Base-by-base conservation (phyloP, 1,284 basidiomycete species). In the Cryptococcus sp. region DNA sequence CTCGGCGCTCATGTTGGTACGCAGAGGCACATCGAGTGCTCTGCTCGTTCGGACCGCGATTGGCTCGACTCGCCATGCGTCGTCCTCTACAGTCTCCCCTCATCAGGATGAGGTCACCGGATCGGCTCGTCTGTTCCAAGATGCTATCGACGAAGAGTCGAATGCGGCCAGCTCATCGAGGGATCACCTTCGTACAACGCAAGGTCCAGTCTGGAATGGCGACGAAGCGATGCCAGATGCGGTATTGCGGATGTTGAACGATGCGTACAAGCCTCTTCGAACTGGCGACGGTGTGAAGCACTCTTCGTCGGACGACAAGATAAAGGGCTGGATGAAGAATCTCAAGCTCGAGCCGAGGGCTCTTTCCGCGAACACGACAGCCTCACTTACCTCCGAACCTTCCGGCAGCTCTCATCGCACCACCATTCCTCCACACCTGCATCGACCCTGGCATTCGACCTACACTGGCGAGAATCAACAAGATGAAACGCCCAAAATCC, bases 211-310 rank as follows among this genome's bases (percentile, higher is more conserved):
- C 61, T 89, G 86, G 87, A 80, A 79, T 2, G 86, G 86, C 1
- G 85, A 89, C 14, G 87, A 89, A 68, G 76, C 77, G 2, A 75
- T 81, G 3, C 75, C 81, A 50, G 85, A 88, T 72, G 79, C 84
- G 0, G 85, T 89, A 0, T 75, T 90, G 19, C 80, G 86, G 22
- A 90, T 91, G 87, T 79, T 90, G 4, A 78, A 88, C 35, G 87
- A 90, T 74, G 87, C 87, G 60, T 82, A 89, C 74, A 87, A 86
- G 70, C 86, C 87, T 4, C 72, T 87, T 25, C 78, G 85, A 12
- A 79, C 76, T 2, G 59, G 60, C 0, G 58, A 58, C 9, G 66
- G 63, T 2, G 47, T 69, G 45, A 62, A 65, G 47, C 52, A 57
- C 46, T 60, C 78, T 53, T 78, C 81, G 2, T 84, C 86, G 9